A percentile compares a stretch with the other conserved stretches of the same genome.
These are phyloP conservation scores for Rhizopogon vesiculosus DNA, from an alignment of 768 basidiomycete genomes.

Conservation along the genomic window DNA sequence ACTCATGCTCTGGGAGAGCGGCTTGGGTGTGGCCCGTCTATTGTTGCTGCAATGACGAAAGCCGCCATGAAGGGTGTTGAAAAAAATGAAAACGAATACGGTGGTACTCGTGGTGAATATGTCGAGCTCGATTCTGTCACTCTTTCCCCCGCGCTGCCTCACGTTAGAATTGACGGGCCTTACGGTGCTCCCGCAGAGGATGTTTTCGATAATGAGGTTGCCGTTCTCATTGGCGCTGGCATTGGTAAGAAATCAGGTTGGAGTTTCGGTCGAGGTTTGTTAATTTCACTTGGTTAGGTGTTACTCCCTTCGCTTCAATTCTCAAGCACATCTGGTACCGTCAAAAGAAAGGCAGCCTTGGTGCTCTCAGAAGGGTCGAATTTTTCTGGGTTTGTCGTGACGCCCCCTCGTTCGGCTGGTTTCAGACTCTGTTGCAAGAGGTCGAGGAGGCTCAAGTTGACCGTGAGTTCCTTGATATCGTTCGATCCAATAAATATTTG, in stretches of 20 bases:
- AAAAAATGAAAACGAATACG: slow-evolving; percentile 44
- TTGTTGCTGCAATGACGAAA: slow-evolving; percentile 74
- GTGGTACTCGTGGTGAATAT: slow-evolving; percentile 66
- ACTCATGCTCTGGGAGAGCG: slow-evolving; percentile 81
- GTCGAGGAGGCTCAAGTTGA: slow-evolving; percentile 87
- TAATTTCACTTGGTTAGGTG: slow-evolving; percentile 40
- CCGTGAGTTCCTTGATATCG: slow-evolving; percentile 47
- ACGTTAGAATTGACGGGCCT: slow-evolving; percentile 81
- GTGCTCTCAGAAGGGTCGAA: slow-evolving; percentile 82
- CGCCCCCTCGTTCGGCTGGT: slow-evolving; percentile 98
- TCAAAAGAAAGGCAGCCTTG: slow-evolving; percentile 72
- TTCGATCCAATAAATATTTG: background rate
- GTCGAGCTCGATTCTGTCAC: slow-evolving; percentile 65
- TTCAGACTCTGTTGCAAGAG: slow-evolving; percentile 83
- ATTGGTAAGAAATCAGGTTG: slow-evolving; percentile 54
- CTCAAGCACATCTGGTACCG: slow-evolving; percentile 96
- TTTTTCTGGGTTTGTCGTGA: slow-evolving; percentile 95
- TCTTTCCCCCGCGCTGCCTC: slow-evolving; percentile 53
- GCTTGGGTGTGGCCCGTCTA: slow-evolving; percentile 74
- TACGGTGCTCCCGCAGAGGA: slow-evolving; percentile 94
- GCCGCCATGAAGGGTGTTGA: slow-evolving; percentile 75
- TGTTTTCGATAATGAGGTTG: slow-evolving; percentile 81
- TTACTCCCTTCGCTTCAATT: slow-evolving; percentile 93
- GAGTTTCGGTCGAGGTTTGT: background rate
- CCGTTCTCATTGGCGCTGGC: slow-evolving; percentile 89